Base-by-base conservation (phyloP, 2,329 filamentous ascomycete species). In the Byssothecium circinans region DNA sequence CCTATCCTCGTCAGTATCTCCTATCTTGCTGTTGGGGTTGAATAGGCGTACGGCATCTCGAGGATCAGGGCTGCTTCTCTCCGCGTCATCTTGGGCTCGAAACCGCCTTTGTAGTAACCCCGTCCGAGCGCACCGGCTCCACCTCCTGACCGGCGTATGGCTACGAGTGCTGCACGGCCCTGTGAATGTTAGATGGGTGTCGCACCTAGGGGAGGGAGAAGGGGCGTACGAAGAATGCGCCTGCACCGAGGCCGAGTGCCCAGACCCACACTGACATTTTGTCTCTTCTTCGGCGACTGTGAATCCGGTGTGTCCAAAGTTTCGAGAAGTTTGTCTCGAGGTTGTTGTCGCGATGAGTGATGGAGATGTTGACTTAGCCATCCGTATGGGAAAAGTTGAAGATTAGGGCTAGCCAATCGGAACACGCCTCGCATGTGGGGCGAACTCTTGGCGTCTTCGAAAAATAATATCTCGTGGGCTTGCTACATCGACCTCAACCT, bases 41-140 rank as follows among this genome's bases (percentile, higher is more conserved):
- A 1, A 2, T n/a, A 36, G 27, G 75, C 79, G 49, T 83, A 96
- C 92, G 85, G 89, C 52, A 97, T 85, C 57, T 94, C 88, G 40
- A 99, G 77, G 52, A 99, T 96, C 61, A 99, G 76, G 4, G 91
- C 81, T 18, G 94, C 94, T 75, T 99, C 94, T 71, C 87, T 85
- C 71, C 87, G 84, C 71, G 85, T 96, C 92, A 99, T 99, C 74
- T 87, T 88, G 51, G 85, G 80, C 77, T 99, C 94, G 69, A 99
- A 99, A n/a, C 94, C 94, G 60, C 94, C 94, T 75, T 97, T 99
- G 81, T 96, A 97, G 69, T 91, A 99, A 34, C 91, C 85, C 73
- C 91, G 91, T 62, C 94, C 94, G 61, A 96, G 77, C 29, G 88
- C 86, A 57, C 87, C 88, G 8, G 73, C 75, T 50, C 86, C 86